Percentiles rank a stretch among this genome's conserved stretches.
Conservation (phyloP, 768 basidiomycete genomes). For the Neoboletus subvelutipes region DNA sequence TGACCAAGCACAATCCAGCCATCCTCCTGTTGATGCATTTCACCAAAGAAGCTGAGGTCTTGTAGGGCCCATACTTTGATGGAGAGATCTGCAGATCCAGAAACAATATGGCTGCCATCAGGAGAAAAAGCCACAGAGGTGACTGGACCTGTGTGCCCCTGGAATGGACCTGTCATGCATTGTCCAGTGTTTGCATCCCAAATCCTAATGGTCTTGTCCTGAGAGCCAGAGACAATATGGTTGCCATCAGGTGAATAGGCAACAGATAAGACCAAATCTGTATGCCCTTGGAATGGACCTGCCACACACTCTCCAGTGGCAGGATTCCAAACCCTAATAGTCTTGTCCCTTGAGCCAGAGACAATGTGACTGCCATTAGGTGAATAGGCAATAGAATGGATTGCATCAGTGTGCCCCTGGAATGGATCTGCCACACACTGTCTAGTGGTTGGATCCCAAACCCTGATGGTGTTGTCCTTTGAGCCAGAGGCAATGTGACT, state of each 20-base stretch:
- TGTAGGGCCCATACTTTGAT: constrained; percentile 13
- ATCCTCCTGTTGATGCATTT: constrained; percentile 10
- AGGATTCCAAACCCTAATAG: constrained; percentile 23
- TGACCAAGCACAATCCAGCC: constrained; percentile 18
- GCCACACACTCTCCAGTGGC: constrained; percentile 15
- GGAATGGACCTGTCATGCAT: constrained; percentile 17
- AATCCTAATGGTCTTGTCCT: constrained; percentile 16
- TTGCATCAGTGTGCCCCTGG: constrained; percentile 16
- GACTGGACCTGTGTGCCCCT: constrained; percentile 7
- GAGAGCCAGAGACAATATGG: constrained; percentile 18
- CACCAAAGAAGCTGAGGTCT: not conserved
- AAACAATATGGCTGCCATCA: constrained; percentile 16
- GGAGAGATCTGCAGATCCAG: constrained; percentile 15
- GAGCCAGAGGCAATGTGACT: constrained; percentile 21
- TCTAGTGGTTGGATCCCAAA: constrained; percentile 22
- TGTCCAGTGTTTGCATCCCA: constrained; percentile 18
- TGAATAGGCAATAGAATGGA: constrained; percentile 24
- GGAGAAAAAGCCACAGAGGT: constrained; percentile 15
- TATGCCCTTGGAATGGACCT: constrained; percentile 24
- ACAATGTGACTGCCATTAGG: constrained; percentile 20
- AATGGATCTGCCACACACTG: constrained; percentile 19
- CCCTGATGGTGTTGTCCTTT: constrained; percentile 19
- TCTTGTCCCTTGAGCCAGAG: constrained; percentile 27
- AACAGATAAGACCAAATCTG: constrained; percentile 9
- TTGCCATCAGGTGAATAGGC: constrained; percentile 21